These are phyloP conservation scores for Syncephalastrum contaminatum DNA, from an alignment of 371 early-diverging fungal species.

Conservation along the genomic window DNA sequence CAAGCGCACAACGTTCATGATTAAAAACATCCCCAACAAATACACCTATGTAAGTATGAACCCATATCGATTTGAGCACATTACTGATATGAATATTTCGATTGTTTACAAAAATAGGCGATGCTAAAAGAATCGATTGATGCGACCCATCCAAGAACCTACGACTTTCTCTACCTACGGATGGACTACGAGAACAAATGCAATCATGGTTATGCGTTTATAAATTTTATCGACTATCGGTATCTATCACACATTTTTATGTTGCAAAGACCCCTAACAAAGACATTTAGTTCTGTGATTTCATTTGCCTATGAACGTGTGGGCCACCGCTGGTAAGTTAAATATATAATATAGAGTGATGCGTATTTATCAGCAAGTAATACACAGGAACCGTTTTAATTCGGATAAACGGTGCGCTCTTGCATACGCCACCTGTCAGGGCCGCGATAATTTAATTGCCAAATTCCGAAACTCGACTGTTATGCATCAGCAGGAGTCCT, in stretches of 20 bases:
- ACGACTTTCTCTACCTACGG: constrained; percentile 87
- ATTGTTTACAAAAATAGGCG: constrained; percentile 33
- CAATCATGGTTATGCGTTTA: constrained; percentile 89
- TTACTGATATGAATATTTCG: background rate
- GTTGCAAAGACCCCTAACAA: background rate
- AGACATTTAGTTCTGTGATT: constrained; percentile 48
- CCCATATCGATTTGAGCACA: background rate
- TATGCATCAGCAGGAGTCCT: constrained; percentile 73
- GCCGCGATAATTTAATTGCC: constrained; percentile 72
- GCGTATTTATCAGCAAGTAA: background rate
- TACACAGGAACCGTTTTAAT: constrained; percentile 72
- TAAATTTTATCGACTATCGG: constrained; percentile 75
- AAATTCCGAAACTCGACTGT: constrained; percentile 86
- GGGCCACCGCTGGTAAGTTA: constrained; percentile 75
- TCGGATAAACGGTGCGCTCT: constrained; percentile 85
- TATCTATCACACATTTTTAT: constrained; percentile 16
- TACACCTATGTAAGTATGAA: constrained; percentile 63
- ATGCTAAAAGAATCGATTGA: constrained; percentile 83
- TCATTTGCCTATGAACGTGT: constrained; percentile 74
- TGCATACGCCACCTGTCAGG: constrained; percentile 91
- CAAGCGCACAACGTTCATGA: constrained; percentile 85
- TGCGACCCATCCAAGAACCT: constrained; percentile 71
- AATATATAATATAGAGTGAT: background rate
- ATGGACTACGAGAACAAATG: constrained; percentile 91
- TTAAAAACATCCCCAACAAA: constrained; percentile 92